A percentile compares a stretch with the other conserved stretches of the same genome.
These are phyloP conservation scores for Stylosanthes scabra DNA, from an alignment of 331 rosid species.

Conservation along the genomic window DNA sequence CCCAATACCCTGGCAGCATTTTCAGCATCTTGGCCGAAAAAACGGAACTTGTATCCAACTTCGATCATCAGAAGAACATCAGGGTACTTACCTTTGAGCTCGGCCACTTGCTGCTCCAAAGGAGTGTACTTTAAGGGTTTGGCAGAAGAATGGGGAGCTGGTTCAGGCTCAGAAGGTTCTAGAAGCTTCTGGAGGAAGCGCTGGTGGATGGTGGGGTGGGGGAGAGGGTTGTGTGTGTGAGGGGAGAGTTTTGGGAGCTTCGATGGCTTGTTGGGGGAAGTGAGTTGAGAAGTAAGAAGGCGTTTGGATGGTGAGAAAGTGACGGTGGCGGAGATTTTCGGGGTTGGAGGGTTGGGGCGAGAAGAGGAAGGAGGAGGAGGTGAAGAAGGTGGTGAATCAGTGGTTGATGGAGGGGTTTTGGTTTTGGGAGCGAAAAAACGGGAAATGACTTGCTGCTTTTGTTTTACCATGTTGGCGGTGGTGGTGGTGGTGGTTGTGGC, in stretches of 20 bases:
- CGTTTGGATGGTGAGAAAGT: slow-evolving; percentile 87
- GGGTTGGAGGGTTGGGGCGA: slow-evolving; percentile 55
- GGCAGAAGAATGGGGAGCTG: slow-evolving; percentile 37
- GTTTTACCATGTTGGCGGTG: slow-evolving; percentile 73
- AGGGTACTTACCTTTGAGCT: slow-evolving; percentile 68
- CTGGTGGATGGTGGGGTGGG: slow-evolving; percentile 67
- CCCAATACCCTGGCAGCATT: slow-evolving; percentile 77
- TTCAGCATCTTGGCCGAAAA: slow-evolving; percentile 85
- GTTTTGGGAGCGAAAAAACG: slow-evolving; percentile 91
- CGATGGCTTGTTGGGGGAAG: slow-evolving; percentile 49
- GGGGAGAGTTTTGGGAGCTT: slow-evolving; percentile 70
- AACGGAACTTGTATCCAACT: slow-evolving; percentile 88
- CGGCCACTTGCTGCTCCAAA: slow-evolving; percentile 74
- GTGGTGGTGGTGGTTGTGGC: slow-evolving; percentile 23
- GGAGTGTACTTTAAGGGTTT: slow-evolving; percentile 64
- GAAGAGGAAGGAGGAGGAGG: slow-evolving; percentile 4
- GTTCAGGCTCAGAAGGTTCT: slow-evolving; percentile 55
- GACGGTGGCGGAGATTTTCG: slow-evolving; percentile 85
- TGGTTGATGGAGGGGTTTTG: slow-evolving; percentile 41
- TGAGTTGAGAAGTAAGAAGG: slow-evolving; percentile 59
- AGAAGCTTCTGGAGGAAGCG: slow-evolving; percentile 78
- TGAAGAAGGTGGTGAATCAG: slow-evolving; percentile 38
- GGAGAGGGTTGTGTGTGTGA: slow-evolving; percentile 53
- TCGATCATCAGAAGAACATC: slow-evolving; percentile 92
- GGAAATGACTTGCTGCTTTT: slow-evolving; percentile 85